Percentiles rank a stretch among this genome's conserved stretches.
Evolutionary conservation across 805 yeast species (phyloP).

Genomic region (Cyberlindnera mrakii): DNA sequence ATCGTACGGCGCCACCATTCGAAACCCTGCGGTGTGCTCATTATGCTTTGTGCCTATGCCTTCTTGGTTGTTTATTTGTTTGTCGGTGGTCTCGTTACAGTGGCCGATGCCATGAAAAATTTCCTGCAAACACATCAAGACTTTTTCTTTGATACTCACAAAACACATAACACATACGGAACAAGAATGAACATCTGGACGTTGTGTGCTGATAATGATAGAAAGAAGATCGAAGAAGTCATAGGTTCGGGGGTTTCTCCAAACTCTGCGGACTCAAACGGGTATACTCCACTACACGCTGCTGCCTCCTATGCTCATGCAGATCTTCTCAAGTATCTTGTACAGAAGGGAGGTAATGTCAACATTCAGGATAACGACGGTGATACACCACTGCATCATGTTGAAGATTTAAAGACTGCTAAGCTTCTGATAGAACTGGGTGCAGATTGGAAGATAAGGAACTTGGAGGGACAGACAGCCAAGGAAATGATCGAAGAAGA

Average conservation of each 20-base stretch:
- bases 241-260: slow-evolving; percentile 54
- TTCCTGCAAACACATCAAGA: neutral
- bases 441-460: slow-evolving; percentile 60
- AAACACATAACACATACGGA: neutral
- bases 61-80: neutral
- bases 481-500: slow-evolving; percentile 75
- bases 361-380: slow-evolving; percentile 85
- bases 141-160: neutral
- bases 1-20: slow-evolving; percentile 80
- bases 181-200: slow-evolving; percentile 69
- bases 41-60: neutral
- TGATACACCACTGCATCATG: slow-evolving; percentile 92
- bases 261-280: slow-evolving; percentile 81
- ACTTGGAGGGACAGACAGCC: slow-evolving; percentile 72
- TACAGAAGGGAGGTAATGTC: slow-evolving; percentile 66
- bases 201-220: slow-evolving; percentile 84
- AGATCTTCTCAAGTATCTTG: slow-evolving; percentile 55
- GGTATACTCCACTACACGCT: slow-evolving; percentile 96
- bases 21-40: slow-evolving; percentile 36
- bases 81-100: too few relatives aligned
- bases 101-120: too few relatives aligned
- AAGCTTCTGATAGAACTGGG: slow-evolving; percentile 54
- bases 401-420: slow-evolving; percentile 66
- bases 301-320: slow-evolving; percentile 90
- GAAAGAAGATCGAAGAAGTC: slow-evolving; percentile 48